Evolutionary conservation across 2,329 filamentous ascomycete genomes (phyloP).

Genomic region (Claviceps maximensis): DNA sequence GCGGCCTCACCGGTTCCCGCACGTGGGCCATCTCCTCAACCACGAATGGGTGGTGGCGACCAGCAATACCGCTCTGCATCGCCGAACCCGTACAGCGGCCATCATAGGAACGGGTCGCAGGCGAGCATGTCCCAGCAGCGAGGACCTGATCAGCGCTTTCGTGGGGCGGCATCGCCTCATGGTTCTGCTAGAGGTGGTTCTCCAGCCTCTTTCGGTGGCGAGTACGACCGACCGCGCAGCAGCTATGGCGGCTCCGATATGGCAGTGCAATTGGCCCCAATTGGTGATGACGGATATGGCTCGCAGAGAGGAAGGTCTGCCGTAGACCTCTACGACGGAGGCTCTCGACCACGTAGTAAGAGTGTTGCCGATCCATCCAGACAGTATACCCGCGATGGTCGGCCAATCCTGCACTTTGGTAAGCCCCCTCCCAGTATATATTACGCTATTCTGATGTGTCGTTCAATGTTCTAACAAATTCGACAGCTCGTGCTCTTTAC

Average conservation of each 20-base stretch:
- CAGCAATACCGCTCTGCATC: constrained; percentile 38
- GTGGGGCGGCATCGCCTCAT: constrained; percentile 38
- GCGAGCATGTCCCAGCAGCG: constrained; percentile 29
- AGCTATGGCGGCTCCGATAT: constrained; percentile 41
- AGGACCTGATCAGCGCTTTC: constrained; percentile 36
- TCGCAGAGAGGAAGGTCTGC: constrained; percentile 40
- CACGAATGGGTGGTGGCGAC: constrained; percentile 36
- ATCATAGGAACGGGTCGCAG: constrained; percentile 24
- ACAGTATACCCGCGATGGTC: constrained; percentile 74
- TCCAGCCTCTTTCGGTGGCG: constrained; percentile 30
- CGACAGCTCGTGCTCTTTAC: constrained; percentile 81
- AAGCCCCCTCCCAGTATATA: constrained; percentile 32
- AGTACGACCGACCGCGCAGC: constrained; percentile 37
- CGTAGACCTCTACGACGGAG: constrained; percentile 44
- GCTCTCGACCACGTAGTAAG: constrained; percentile 54
- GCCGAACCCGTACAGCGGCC: constrained; percentile 48
- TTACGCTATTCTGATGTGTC: constrained; percentile 7
- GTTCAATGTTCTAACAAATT: neutral
- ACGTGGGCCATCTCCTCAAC: constrained; percentile 50
- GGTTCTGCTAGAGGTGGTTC: constrained; percentile 33
- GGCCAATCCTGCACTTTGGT: constrained; percentile 88
- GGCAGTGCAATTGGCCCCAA: constrained; percentile 53
- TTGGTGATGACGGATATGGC: constrained; percentile 44
- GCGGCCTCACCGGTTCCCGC: constrained; percentile 56
- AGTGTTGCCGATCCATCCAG: constrained; percentile 73